A percentile compares a stretch with the other conserved stretches of the same genome.
phyloP scores from a whole-genome alignment of 345 rosid species.

The Viola odorata region DNA sequence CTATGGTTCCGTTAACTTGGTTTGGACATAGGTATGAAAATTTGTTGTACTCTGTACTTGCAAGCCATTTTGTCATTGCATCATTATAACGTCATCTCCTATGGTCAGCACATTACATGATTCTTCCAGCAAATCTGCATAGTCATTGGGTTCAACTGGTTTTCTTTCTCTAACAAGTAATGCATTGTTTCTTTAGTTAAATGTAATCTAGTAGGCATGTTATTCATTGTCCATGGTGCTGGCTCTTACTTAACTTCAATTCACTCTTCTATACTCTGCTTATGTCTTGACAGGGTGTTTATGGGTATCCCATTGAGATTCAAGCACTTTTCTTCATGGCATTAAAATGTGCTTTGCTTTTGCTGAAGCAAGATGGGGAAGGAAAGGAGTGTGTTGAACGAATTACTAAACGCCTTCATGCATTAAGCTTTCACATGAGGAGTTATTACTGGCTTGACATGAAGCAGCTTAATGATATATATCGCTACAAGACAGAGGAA shows the following conservation, averaged over 20 bases:
- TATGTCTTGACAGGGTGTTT: slow-evolving; percentile 60
- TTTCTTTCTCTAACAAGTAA: not conserved
- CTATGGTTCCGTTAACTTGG: too few relatives aligned
- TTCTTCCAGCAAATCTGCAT: too few relatives aligned
- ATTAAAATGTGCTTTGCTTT: slow-evolving; percentile 69
- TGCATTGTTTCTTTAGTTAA: not conserved
- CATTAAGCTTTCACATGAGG: slow-evolving; percentile 87
- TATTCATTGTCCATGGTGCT: too few relatives aligned
- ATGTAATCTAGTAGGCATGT: too few relatives aligned
- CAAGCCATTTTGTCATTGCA: too few relatives aligned
- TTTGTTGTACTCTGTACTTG: too few relatives aligned
- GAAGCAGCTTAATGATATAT: slow-evolving; percentile 92
- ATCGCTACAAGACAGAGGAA: slow-evolving; percentile 91
- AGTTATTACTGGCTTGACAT: slow-evolving; percentile 88
- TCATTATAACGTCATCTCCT: too few relatives aligned
- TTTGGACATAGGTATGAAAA: too few relatives aligned
- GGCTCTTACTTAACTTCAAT: not conserved
- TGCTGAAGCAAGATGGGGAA: slow-evolving; percentile 81
- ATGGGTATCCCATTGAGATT: slow-evolving; percentile 94
- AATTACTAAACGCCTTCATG: slow-evolving; percentile 85
- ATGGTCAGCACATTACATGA: too few relatives aligned
- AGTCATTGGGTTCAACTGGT: not conserved
- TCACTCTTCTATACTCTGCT: slow-evolving; percentile 2
- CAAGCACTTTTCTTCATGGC: slow-evolving; percentile 96
- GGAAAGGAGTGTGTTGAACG: slow-evolving; percentile 87